phyloP scores from a whole-genome alignment of 441 rosid species.

The Francoa sonchifolia region DNA sequence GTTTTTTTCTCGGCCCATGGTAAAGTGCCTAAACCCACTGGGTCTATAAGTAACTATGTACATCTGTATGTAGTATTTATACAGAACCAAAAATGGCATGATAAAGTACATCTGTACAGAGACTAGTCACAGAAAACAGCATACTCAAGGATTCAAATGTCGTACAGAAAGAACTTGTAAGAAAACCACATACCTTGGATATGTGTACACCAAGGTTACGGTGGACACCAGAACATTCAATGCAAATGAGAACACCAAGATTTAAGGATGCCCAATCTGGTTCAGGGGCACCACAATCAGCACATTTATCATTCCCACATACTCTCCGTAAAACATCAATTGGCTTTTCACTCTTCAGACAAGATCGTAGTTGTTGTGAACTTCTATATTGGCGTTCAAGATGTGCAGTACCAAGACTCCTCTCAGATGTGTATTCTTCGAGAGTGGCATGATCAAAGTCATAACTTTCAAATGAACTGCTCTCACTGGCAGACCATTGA shows the following conservation, averaged over 20 bases:
- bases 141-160: not conserved
- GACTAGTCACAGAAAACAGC: too few relatives aligned
- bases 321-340: slow-evolving; percentile 65
- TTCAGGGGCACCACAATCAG: slow-evolving; percentile 91
- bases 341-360: slow-evolving; percentile 53
- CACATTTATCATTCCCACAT: slow-evolving; percentile 81
- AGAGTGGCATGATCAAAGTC: slow-evolving; percentile 40
- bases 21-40: too few relatives aligned
- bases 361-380: slow-evolving; percentile 38
- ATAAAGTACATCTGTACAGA: too few relatives aligned
- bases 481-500: slow-evolving; percentile 47
- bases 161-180: not conserved
- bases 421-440: slow-evolving; percentile 37
- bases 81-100: too few relatives aligned
- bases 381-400: slow-evolving; percentile 42
- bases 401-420: slow-evolving; percentile 29
- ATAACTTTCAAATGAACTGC: slow-evolving; percentile 48
- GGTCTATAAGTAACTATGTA: too few relatives aligned
- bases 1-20: too few relatives aligned
- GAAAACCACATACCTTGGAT: slow-evolving; percentile 51
- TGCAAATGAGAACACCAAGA: slow-evolving; percentile 88
- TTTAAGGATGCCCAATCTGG: slow-evolving; percentile 99
- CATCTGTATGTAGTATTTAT: too few relatives aligned
- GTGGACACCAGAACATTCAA: slow-evolving; percentile 93
- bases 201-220: slow-evolving; percentile 97